A percentile compares a stretch with the other conserved stretches of the same genome.
Conservation (phyloP, 192 early-diverging fungal genomes). For the Backusella liffmaniae region DNA sequence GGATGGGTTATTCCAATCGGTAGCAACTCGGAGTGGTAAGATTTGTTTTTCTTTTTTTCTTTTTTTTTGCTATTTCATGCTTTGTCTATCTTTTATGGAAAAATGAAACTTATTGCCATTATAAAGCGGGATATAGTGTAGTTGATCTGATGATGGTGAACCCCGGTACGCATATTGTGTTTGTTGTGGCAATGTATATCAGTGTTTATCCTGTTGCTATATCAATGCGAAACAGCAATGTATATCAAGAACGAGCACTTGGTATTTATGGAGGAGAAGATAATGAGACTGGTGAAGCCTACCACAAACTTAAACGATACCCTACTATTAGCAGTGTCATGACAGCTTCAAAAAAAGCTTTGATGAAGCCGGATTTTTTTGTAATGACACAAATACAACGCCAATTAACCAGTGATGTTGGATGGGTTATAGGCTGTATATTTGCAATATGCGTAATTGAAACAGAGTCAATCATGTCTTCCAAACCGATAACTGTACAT, state of each 20-base stretch:
- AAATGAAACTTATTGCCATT: not conserved
- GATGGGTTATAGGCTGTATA: slow-evolving; percentile 32
- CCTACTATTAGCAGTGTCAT: slow-evolving; percentile 27
- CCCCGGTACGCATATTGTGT: slow-evolving; percentile 30
- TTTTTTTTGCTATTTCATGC: not conserved
- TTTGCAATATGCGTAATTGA: slow-evolving; percentile 31
- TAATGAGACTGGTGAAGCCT: slow-evolving; percentile 12
- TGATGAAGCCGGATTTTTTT: slow-evolving; percentile 36
- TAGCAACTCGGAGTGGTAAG: slow-evolving; percentile 34
- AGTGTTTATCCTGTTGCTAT: slow-evolving; percentile 38
- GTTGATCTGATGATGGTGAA: slow-evolving; percentile 20
- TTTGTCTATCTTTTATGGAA: not conserved
- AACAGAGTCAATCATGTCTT: slow-evolving; percentile 20
- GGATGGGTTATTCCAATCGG: slow-evolving; percentile 35
- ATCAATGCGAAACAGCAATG: slow-evolving; percentile 38
- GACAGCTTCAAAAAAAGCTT: slow-evolving; percentile 19
- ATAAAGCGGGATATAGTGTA: slow-evolving; percentile 31
- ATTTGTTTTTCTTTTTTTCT: not conserved
- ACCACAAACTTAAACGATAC: slow-evolving; percentile 9
- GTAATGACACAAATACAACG: slow-evolving; percentile 39
- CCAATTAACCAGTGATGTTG: slow-evolving; percentile 36
- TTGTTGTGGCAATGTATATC: slow-evolving; percentile 41
- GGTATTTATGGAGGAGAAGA: slow-evolving; percentile 31
- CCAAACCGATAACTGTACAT: slow-evolving; percentile 27
- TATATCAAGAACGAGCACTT: slow-evolving; percentile 38